Base-by-base conservation (phyloP, 2,329 filamentous ascomycete species). In the Emergomyces orientalis region DNA sequence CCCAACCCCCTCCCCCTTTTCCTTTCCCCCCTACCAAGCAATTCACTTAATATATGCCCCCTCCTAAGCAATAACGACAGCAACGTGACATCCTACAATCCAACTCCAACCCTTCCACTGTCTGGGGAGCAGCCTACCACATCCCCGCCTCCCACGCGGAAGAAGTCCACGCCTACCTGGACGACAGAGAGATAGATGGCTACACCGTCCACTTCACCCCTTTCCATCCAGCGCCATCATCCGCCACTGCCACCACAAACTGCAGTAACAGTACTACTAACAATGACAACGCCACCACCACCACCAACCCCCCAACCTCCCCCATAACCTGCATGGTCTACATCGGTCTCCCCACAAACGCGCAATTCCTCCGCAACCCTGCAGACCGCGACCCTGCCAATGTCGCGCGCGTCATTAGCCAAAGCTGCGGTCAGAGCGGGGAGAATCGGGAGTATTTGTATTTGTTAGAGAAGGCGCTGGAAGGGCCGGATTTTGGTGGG, bases 181-280 rank as follows among this genome's bases (percentile, higher is more conserved):
- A 97, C 75, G 93, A 97, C 67, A 88, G 94, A 55, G 94, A 99
- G 77, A 96, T 97, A 72, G 96, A 97, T 77, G 94, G 94, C 32
- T 99, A 99, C 77, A 90, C 87, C 61, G 95, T 96, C 68, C 92
- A 97, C 76, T 90, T 91, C 75, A 90, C 91, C 34, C 86, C 88
- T 0, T 97, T 97, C 74, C 81, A 92, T 69, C 86, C 88, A 7
- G 81, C 84, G 3, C 76, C n/a, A 75, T 79, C 66, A 71, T 17
- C 63, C 32, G 45, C 61, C 19, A 62, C 51, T 14, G 57, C 63
- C 32, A 71, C 32, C 71, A 73, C 17, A 62, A 71, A 3, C 68
- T 76, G 25, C 82, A 85, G 69, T 75, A 73, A 61, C 81, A 83
- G 69, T 63, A 62, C 60, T 62, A 17, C 63, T 67, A 32, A 57